Evolutionary conservation across 2,329 filamentous ascomycete genomes (phyloP), one percentile per base, ranked within the genome.

Genomic region (Colletotrichum liaoningense): DNA sequence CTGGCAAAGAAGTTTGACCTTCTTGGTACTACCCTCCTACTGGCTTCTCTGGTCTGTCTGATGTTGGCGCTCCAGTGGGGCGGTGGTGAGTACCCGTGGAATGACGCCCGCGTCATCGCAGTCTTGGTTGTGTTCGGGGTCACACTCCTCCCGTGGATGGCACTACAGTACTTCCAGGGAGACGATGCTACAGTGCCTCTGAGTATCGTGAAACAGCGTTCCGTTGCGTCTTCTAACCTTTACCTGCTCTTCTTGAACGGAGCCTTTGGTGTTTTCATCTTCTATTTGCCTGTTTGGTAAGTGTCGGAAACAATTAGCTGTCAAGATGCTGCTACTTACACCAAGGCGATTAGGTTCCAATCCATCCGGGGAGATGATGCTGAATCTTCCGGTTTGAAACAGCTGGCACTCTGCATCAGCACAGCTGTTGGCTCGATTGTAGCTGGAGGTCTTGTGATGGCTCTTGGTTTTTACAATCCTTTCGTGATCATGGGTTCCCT

Each of bases 151-250:
- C 57, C 63, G 14, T 83, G 82, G 49, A 70, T 79, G 26, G 75
- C 60, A 19, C 69, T 83, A 12, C 86, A 88, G 77, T 73, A 86
- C 75, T 83, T 82, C 80, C 79, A 84, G 63, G 80, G 79, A 2
- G 84, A 88, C 6, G 77, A 76, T 30, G 86, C 86, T 14, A 89
- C 86, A 0, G 78, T 89, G 26, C 87, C 87, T 22, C 38, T 49
- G 4, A 49, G 59, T 16, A n/a, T 62, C 14, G 16, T 49, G 1
- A 46, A n/a, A 2, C 59, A 49, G 5, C 35, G 38, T 12, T 49
- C 59, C 9, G 59, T 62, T 16, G 38, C 59, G 14, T 16, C 24
- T 11, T 62, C 59, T 11, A 62, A 49, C 4, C 26, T 62, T 38
- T 62, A 62, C 16, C n/a, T 62, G 8, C 59, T 62, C 1, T 62